Base-by-base conservation (phyloP, 202 grass and related monocot species). In the Digitaria exilis region DNA sequence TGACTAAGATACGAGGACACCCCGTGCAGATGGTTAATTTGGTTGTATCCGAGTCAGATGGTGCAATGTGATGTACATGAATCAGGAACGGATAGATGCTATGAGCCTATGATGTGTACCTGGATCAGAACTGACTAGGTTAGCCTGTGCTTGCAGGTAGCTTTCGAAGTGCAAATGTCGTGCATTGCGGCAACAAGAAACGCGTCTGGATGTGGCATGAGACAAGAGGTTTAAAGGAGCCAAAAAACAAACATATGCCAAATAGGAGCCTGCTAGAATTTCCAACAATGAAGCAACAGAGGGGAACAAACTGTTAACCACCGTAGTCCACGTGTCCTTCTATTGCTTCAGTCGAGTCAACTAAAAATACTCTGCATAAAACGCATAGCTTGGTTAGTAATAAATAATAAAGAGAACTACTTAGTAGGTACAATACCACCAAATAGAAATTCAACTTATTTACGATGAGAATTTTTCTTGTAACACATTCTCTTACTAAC, bases 1-100 rank as follows among this genome's bases (percentile, higher is more conserved):
- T 57, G n/a, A 54, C 50, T n/a, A 56, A 57, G 54, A 57, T 57
- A 9, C 10, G 22, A 58, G n/a, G 4, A 13, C 55, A 58, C 12
- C 55, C 22, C 0, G 55, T 57, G 22, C 55, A 58, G 55, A 58
- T 58, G 22, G 66, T 48, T 59, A 74, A 45, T 35, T 50, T 28
- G 44, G 28, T 28, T 42, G 71, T 30, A 62, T 71, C 79, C 10
- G 79, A 87, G 67, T 49, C 69, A 81, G 58, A 72, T 28, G 9
- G 64, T 31, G 25, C 26, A 71, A n/a, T 24, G 26, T 18, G 46
- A 26, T 4, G 55, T 69, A 43, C 32, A 29, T 18, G 57, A 26
- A 18, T 22, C 24, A 28, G 6, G 34, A 21, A 41, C 35, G 69
- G 73, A 54, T 82, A 45, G n/a, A 82, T 57, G 17, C 58, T 30